phyloP scores from a whole-genome alignment of 2,329 filamentous ascomycete genomes.

The Aspergillus flavus region DNA sequence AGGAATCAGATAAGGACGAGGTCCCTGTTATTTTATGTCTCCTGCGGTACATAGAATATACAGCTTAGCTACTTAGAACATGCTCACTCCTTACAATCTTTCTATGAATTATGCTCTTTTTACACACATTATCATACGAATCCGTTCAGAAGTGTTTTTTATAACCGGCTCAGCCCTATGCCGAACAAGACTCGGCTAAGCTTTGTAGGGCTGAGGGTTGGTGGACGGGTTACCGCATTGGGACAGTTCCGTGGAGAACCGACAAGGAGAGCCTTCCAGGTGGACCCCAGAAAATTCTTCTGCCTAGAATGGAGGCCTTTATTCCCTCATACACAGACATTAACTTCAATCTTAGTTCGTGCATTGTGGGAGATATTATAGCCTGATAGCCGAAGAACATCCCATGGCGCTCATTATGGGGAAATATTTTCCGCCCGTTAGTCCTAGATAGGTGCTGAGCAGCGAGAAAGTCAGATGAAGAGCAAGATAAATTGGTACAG shows the following conservation, averaged over 20 bases:
- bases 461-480: background rate
- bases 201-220: background rate
- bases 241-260: background rate
- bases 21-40: background rate
- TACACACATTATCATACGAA: too few species aligned
- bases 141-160: background rate
- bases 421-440: background rate
- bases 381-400: background rate
- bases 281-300: background rate
- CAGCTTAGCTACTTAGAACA: too few species aligned
- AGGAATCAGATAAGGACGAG: background rate
- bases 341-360: background rate
- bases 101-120: too few species aligned
- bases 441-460: background rate
- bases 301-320: background rate
- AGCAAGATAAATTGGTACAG: background rate
- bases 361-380: background rate
- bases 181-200: conserved; percentile 1
- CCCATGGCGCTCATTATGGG: background rate
- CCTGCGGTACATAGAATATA: background rate
- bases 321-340: background rate
- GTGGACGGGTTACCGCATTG: background rate
- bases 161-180: background rate
- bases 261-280: background rate
- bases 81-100: too few species aligned